Evolutionary conservation across 176 grass and related monocot species (phyloP).

Genomic region (Rhipidocladum racemiflorum): DNA sequence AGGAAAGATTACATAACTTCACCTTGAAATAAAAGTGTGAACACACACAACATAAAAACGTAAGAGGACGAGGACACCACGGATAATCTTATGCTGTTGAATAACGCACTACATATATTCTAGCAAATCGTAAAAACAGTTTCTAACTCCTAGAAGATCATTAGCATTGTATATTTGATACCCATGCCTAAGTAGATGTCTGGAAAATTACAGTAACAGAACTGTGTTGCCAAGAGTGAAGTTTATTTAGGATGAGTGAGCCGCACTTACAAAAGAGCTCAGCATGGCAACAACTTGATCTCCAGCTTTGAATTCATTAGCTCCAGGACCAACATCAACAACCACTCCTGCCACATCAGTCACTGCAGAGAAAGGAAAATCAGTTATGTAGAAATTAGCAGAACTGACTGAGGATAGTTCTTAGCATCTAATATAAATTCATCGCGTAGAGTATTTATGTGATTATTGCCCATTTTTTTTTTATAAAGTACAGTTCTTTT

Average conservation of each 20-base stretch:
- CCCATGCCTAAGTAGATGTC: background rate
- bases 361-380: conserved; percentile 17
- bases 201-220: background rate
- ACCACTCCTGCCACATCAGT: conserved; percentile 65
- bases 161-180: background rate
- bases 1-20: background rate
- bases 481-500: background rate
- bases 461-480: background rate
- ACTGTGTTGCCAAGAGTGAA: background rate
- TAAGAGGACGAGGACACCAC: too few relatives aligned
- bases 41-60: background rate
- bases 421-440: background rate
- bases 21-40: background rate
- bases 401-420: background rate
- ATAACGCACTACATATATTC: background rate
- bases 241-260: background rate
- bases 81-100: background rate
- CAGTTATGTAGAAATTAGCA: background rate
- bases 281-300: conserved; percentile 60
- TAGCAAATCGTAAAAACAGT: background rate
- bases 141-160: background rate
- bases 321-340: conserved; percentile 48
- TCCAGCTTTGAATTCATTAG: conserved; percentile 39
- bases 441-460: background rate
- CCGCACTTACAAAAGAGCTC: conserved; percentile 32